Evolutionary conservation across 2,329 filamentous ascomycete genomes (phyloP).

Genomic region (Pseudogymnoascus sp.): DNA sequence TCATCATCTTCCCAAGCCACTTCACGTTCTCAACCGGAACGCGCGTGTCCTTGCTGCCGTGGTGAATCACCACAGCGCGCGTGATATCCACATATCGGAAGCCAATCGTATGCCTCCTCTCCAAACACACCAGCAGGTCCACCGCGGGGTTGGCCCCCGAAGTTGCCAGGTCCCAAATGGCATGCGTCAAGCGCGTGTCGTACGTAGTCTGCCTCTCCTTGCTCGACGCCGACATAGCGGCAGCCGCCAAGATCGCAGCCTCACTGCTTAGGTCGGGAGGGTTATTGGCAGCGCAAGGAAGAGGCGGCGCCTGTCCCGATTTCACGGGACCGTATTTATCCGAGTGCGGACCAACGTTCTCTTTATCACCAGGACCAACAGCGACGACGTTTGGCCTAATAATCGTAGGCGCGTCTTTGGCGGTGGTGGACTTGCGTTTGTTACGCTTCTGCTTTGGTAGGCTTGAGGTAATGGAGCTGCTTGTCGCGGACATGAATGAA

Average conservation of each 20-base stretch:
- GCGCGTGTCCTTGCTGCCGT: constrained; percentile 80
- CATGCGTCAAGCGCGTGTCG: constrained; percentile 78
- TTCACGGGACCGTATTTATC: constrained; percentile 24
- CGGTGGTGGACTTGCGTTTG: constrained; percentile 48
- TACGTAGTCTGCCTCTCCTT: constrained; percentile 68
- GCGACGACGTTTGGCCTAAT: constrained; percentile 31
- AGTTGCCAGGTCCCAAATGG: constrained; percentile 90
- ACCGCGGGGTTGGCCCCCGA: constrained; percentile 88
- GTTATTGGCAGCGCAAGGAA: constrained; percentile 23
- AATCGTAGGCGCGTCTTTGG: constrained; percentile 29
- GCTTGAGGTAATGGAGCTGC: constrained; percentile 72
- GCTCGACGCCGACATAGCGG: constrained; percentile 55
- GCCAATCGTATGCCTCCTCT: constrained; percentile 82
- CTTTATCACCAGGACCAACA: constrained; percentile 24
- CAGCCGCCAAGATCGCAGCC: constrained; percentile 36
- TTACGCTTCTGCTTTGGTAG: constrained; percentile 57
- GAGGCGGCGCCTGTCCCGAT: constrained; percentile 20
- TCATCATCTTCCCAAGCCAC: constrained; percentile 93
- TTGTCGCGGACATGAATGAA: constrained; percentile 88
- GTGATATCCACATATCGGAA: constrained; percentile 97
- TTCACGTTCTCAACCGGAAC: constrained; percentile 92
- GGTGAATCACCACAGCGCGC: constrained; percentile 83
- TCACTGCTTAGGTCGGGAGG: constrained; percentile 24
- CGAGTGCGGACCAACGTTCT: constrained; percentile 24
- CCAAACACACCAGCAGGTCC: constrained; percentile 84